Conservation (phyloP, 805 yeast genomes). For the Wickerhamia fluorescens region DNA sequence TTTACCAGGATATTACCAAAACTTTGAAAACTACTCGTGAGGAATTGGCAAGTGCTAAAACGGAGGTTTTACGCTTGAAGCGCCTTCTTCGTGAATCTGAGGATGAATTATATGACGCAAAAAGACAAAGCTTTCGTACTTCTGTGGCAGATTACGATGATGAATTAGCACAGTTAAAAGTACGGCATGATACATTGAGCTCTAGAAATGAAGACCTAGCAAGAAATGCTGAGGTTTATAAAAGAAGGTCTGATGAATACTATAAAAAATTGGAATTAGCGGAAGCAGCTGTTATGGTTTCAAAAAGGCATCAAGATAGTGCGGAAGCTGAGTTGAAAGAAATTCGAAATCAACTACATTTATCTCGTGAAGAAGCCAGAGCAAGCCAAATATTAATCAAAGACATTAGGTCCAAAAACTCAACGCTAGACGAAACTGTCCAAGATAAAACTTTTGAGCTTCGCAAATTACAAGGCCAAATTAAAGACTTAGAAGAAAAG, state of each 20-base stretch:
- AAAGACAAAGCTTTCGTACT: constrained; percentile 35
- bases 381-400: constrained; percentile 47
- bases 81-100: constrained; percentile 35
- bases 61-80: constrained; percentile 35
- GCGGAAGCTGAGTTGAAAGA: constrained; percentile 47
- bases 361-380: constrained; percentile 47
- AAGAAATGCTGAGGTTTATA: constrained; percentile 53
- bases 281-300: constrained; percentile 61
- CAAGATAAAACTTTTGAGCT: constrained; percentile 54
- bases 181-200: constrained; percentile 50
- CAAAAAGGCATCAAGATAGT: constrained; percentile 53
- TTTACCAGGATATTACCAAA: constrained; percentile 43
- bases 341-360: constrained; percentile 29
- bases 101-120: constrained; percentile 35
- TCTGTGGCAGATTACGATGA: constrained; percentile 29
- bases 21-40: constrained; percentile 39
- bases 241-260: constrained; percentile 67
- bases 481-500: constrained; percentile 50
- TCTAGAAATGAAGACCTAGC: constrained; percentile 51
- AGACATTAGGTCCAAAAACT: constrained; percentile 43
- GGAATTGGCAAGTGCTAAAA: constrained; percentile 34
- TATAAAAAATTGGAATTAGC: constrained; percentile 68
- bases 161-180: constrained; percentile 42
- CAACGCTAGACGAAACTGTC: constrained; percentile 47
- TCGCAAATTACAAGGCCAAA: constrained; percentile 40